Percentiles rank a stretch among this genome's conserved stretches.
phyloP scores from a whole-genome alignment of 345 rosid genomes.

The Cardiospermum halicacabum region DNA sequence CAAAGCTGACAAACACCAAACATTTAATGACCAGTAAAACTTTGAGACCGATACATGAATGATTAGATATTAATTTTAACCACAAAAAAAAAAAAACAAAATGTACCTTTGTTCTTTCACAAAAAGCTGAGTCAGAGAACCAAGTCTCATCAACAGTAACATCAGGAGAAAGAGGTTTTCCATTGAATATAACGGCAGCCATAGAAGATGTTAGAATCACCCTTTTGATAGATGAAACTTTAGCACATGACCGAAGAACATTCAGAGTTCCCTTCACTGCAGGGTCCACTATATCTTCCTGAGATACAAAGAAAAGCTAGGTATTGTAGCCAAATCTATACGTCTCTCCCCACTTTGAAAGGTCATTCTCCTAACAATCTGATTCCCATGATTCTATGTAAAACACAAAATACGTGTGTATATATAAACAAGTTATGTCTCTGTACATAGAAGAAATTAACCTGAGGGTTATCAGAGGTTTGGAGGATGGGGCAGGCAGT shows the following conservation, averaged over 20 bases:
- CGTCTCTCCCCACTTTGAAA: too few species aligned
- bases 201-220: constrained; percentile 46
- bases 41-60: background rate
- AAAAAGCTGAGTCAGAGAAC: constrained; percentile 14
- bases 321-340: background rate
- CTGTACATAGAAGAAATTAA: background rate
- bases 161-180: constrained; percentile 17
- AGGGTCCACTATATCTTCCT: constrained; percentile 38
- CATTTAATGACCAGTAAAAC: background rate
- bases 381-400: background rate
- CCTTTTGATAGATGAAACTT: constrained; percentile 35
- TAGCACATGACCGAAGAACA: constrained; percentile 38
- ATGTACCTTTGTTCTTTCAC: constrained; percentile 19
- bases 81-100: too few species aligned
- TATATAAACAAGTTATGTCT: too few species aligned
- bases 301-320: background rate
- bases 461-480: constrained; percentile 22
- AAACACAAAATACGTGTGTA: background rate
- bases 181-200: constrained; percentile 23
- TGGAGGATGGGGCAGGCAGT: constrained; percentile 28
- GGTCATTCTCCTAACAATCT: too few species aligned
- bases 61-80: background rate
- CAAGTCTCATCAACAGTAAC: constrained; percentile 25
- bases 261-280: constrained; percentile 48
- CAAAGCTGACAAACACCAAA: constrained; percentile 12